A percentile compares a stretch with the other conserved stretches of the same genome.
These are phyloP conservation scores for Heritiera fomes DNA, from an alignment of 345 rosid species.

Conservation along the genomic window DNA sequence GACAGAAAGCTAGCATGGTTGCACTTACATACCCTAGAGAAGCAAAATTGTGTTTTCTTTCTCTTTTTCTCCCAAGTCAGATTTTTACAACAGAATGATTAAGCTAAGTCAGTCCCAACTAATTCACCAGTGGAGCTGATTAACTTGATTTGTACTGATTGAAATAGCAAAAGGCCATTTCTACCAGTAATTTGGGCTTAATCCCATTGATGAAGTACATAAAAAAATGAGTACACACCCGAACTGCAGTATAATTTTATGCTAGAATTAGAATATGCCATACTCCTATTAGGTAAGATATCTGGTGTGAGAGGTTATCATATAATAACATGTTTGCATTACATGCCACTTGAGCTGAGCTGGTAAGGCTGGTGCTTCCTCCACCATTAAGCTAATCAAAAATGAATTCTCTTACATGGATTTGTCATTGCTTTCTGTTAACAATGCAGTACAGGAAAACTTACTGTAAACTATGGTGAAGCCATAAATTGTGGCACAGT, in stretches of 20 bases:
- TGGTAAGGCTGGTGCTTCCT: background rate
- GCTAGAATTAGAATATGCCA: background rate
- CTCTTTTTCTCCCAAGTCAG: background rate
- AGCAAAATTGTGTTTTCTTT: background rate
- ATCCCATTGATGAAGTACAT: too few species aligned
- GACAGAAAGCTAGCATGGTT: background rate
- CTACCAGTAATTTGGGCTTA: too few species aligned
- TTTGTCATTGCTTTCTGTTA: background rate
- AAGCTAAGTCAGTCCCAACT: background rate
- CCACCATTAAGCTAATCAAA: background rate
- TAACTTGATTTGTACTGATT: too few species aligned
- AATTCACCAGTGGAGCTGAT: background rate
- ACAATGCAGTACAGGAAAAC: background rate
- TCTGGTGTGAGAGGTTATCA: background rate
- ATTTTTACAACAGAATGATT: background rate
- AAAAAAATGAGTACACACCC: too few species aligned
- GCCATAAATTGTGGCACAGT: background rate
- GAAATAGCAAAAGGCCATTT: too few species aligned
- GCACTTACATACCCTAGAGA: background rate
- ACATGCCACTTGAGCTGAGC: background rate
- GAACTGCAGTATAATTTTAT: background rate
- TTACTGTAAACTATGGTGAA: background rate
- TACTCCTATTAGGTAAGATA: background rate
- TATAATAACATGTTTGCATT: background rate
- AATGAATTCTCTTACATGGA: background rate